Evolutionary conservation across 208 protist species (phyloP).

Genomic region (Naegleria gruberi): DNA sequence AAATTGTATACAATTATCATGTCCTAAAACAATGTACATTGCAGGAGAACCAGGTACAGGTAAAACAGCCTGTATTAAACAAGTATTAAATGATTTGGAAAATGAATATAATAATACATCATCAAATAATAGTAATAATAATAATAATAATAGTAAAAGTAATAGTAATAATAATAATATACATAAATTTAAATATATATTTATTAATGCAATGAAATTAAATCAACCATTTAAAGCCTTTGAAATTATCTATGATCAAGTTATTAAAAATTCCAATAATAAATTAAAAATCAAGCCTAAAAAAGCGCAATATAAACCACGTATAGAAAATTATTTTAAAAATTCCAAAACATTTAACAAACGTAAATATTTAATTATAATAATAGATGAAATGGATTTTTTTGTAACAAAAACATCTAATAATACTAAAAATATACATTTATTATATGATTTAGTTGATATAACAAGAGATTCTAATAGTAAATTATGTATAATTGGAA

Average conservation of each 20-base stretch:
- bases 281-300: background rate
- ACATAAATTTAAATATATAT: background rate
- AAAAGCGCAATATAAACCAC: background rate
- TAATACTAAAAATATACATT: background rate
- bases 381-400: conserved; percentile 15
- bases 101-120: too few species aligned
- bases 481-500: background rate
- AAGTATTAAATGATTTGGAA: background rate
- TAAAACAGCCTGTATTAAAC: background rate
- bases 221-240: background rate
- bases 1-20: background rate
- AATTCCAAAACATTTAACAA: background rate
- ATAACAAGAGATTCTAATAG: background rate
- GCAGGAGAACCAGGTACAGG: conserved; percentile 1
- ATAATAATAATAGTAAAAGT: too few species aligned
- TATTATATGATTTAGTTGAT: conserved; percentile 4
- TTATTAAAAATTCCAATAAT: background rate
- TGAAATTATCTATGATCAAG: background rate
- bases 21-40: background rate
- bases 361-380: background rate
- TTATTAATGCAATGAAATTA: conserved; percentile 16
- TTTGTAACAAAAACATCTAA: background rate
- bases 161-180: too few species aligned
- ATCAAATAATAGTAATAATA: too few species aligned
- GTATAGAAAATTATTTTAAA: background rate